A percentile compares a stretch with the other conserved stretches of the same genome.
These are phyloP conservation scores for Puccinia coronata DNA, from an alignment of 1,284 basidiomycete genomes.

Conservation along the genomic window DNA sequence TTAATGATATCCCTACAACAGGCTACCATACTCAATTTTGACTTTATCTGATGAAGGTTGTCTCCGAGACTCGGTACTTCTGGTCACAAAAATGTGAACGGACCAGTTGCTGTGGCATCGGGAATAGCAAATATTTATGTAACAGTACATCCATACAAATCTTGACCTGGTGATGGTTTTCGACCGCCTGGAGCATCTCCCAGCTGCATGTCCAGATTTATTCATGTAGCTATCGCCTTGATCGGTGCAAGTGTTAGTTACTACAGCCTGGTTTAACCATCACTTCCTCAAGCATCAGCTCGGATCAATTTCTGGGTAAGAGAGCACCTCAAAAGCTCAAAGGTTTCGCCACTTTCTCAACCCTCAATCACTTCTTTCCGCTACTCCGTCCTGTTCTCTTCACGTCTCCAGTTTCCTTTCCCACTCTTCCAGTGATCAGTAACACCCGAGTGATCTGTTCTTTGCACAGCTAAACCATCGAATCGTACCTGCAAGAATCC, in stretches of 20 bases:
- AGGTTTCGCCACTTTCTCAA: neutral
- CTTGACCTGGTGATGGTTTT: constrained; percentile 1
- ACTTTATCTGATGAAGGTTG: neutral
- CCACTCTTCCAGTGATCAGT: constrained; percentile 10
- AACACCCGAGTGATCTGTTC: neutral
- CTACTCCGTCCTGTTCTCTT: neutral
- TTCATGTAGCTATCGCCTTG: neutral
- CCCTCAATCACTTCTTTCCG: too few relatives aligned
- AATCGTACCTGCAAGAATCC: neutral
- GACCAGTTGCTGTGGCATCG: neutral
- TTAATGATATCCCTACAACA: too few relatives aligned
- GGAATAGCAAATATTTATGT: neutral
- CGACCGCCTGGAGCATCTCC: neutral
- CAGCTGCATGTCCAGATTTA: neutral
- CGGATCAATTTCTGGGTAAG: neutral
- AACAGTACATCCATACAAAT: too few relatives aligned
- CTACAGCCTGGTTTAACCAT: neutral
- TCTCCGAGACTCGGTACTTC: neutral
- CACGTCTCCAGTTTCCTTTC: neutral
- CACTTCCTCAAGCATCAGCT: neutral
- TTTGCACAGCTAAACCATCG: too few relatives aligned
- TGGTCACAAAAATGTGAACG: neutral
- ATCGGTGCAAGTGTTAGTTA: neutral
- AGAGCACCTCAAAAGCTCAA: neutral
- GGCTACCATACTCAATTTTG: too few relatives aligned